Conservation (phyloP, 2,329 filamentous ascomycete species). For the Bipolaris bicolor region DNA sequence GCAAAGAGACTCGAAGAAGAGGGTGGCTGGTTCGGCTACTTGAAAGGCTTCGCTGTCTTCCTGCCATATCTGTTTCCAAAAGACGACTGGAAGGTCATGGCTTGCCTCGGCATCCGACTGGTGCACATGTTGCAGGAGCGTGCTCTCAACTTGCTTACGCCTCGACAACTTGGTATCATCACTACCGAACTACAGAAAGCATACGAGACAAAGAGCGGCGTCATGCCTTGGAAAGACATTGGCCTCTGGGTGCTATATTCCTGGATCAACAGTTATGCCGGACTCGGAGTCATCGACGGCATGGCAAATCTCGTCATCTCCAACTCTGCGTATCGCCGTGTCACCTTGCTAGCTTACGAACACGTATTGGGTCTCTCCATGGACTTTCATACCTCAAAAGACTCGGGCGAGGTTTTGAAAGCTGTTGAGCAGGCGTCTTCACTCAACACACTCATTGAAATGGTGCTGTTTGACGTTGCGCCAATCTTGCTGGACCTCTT, state of each 20-base stretch:
- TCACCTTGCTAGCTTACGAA: slow-evolving; percentile 67
- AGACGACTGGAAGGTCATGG: slow-evolving; percentile 68
- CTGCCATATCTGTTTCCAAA: slow-evolving; percentile 81
- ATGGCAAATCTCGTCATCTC: slow-evolving; percentile 62
- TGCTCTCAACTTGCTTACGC: slow-evolving; percentile 75
- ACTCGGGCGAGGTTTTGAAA: slow-evolving; percentile 68
- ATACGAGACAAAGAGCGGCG: slow-evolving; percentile 46
- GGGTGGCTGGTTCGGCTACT: slow-evolving; percentile 78
- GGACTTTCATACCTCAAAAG: slow-evolving; percentile 72
- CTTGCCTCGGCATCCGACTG: slow-evolving; percentile 70
- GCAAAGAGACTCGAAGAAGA: slow-evolving; percentile 72
- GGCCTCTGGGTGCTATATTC: slow-evolving; percentile 56
- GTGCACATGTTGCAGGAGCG: slow-evolving; percentile 73
- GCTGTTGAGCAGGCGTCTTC: slow-evolving; percentile 68
- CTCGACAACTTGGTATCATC: slow-evolving; percentile 81
- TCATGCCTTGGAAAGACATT: slow-evolving; percentile 61
- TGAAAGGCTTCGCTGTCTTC: slow-evolving; percentile 75
- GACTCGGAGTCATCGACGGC: slow-evolving; percentile 57
- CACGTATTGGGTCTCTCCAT: slow-evolving; percentile 73
- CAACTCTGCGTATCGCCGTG: slow-evolving; percentile 63
- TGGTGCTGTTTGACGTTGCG: slow-evolving; percentile 63
- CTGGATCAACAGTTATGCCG: slow-evolving; percentile 59
- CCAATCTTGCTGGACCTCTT: slow-evolving; percentile 68
- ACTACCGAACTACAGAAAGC: slow-evolving; percentile 66
- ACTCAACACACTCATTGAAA: slow-evolving; percentile 65